Percentiles rank a stretch among this genome's conserved stretches.
Evolutionary conservation across 1,284 basidiomycete genomes (phyloP).

Genomic region (Taiwanofungus camphoratus): DNA sequence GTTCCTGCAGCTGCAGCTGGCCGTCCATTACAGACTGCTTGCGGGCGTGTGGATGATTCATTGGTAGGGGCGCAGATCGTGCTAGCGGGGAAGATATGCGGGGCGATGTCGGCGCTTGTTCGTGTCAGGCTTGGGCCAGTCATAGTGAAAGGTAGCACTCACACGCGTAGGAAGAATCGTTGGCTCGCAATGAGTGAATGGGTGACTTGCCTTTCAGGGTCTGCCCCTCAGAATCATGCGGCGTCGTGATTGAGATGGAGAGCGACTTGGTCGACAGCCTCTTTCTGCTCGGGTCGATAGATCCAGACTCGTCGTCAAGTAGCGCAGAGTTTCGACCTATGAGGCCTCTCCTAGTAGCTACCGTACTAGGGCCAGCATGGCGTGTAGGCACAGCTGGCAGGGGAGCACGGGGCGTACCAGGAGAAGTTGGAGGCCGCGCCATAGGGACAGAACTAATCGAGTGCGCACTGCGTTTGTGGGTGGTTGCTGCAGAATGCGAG

Average conservation of each 20-base stretch:
- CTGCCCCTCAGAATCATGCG: constrained; percentile 31
- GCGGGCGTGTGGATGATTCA: constrained; percentile 72
- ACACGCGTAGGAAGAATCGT: constrained; percentile 9
- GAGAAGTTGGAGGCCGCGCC: constrained; percentile 71
- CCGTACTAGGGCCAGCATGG: constrained; percentile 10
- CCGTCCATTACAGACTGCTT: constrained; percentile 65
- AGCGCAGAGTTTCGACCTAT: constrained; percentile 25
- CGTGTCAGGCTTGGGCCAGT: not conserved
- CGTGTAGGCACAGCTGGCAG: constrained; percentile 24
- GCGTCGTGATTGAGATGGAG: constrained; percentile 48
- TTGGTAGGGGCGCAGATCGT: constrained; percentile 44
- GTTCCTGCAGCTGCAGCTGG: constrained; percentile 36
- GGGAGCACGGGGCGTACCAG: constrained; percentile 51
- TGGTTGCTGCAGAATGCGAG: constrained; percentile 28
- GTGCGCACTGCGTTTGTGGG: constrained; percentile 63
- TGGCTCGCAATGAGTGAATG: constrained; percentile 8
- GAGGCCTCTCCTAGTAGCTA: constrained; percentile 25
- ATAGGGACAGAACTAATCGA: constrained; percentile 73
- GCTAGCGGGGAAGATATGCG: constrained; percentile 41
- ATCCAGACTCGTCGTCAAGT: constrained; percentile 34
- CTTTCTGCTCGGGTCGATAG: constrained; percentile 44
- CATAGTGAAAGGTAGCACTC: not conserved
- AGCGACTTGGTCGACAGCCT: constrained; percentile 44
- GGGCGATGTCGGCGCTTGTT: constrained; percentile 22
- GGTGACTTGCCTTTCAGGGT: constrained; percentile 18